A percentile compares a stretch with the other conserved stretches of the same genome.
Evolutionary conservation across 768 basidiomycete species (phyloP).

Genomic region (Phanerochaete carnosa): DNA sequence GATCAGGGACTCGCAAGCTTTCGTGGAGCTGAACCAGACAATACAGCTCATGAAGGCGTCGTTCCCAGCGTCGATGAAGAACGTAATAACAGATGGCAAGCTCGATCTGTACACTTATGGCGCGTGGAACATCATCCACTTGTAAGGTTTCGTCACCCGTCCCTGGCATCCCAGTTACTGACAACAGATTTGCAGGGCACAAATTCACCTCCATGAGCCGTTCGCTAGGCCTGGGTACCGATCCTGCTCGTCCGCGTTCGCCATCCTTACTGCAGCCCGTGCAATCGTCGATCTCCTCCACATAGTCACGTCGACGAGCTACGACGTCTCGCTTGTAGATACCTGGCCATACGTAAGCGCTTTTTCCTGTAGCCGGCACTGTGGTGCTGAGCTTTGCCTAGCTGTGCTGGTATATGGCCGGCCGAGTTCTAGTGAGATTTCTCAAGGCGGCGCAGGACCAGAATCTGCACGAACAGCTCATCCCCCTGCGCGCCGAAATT

Average conservation of each 20-base stretch:
- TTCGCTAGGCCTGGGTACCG: slow-evolving; percentile 58
- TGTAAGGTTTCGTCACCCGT: slow-evolving; percentile 4
- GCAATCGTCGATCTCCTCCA: slow-evolving; percentile 67
- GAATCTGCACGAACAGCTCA: slow-evolving; percentile 52
- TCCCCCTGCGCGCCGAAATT: slow-evolving; percentile 58
- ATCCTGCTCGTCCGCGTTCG: slow-evolving; percentile 67
- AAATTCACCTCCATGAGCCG: slow-evolving; percentile 74
- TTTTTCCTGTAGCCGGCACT: neutral
- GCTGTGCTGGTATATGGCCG: slow-evolving; percentile 60
- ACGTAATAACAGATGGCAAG: slow-evolving; percentile 48
- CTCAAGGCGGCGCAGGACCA: slow-evolving; percentile 60
- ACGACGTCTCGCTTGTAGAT: slow-evolving; percentile 67
- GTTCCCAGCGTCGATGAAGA: slow-evolving; percentile 53
- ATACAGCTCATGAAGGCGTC: slow-evolving; percentile 54
- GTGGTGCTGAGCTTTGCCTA: neutral
- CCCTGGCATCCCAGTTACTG: neutral
- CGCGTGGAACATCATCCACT: slow-evolving; percentile 12
- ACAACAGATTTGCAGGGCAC: slow-evolving; percentile 40
- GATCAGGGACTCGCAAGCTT: slow-evolving; percentile 54
- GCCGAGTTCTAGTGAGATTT: slow-evolving; percentile 66
- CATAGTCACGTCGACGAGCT: slow-evolving; percentile 65
- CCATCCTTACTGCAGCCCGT: slow-evolving; percentile 64
- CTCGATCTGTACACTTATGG: slow-evolving; percentile 58
- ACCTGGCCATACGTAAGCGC: slow-evolving; percentile 58
- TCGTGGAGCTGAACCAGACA: slow-evolving; percentile 57